Evolutionary conservation across 352 stramenopile species (phyloP).

Genomic region (Globisporangium paddicum): DNA sequence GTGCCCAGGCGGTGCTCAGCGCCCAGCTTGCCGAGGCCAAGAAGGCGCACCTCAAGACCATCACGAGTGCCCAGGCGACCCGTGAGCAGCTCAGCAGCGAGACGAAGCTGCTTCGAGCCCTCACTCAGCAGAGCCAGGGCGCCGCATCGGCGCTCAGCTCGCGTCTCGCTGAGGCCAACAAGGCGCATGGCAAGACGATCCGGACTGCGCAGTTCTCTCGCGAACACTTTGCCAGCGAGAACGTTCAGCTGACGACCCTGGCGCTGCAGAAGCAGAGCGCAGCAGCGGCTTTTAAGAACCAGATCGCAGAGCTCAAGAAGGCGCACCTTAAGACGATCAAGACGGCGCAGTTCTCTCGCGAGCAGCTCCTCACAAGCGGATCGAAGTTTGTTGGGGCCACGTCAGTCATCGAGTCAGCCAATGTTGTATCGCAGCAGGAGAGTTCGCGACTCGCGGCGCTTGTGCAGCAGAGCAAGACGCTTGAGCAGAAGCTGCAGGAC

Average conservation of each 20-base stretch:
- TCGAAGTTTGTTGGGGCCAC: neutral
- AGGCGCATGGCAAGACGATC: slow-evolving; percentile 13
- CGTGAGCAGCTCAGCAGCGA: slow-evolving; percentile 2
- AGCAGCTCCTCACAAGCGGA: neutral
- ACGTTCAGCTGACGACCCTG: neutral
- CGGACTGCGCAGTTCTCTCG: neutral
- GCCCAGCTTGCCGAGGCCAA: neutral
- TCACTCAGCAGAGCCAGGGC: neutral
- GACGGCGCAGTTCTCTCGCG: neutral
- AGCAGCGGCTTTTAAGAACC: neutral
- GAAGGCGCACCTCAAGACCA: neutral
- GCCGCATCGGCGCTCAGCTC: slow-evolving; percentile 19
- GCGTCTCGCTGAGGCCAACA: slow-evolving; percentile 15
- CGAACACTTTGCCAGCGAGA: slow-evolving; percentile 3
- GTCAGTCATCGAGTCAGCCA: neutral
- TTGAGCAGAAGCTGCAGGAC: slow-evolving; percentile 36
- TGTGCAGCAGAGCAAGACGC: slow-evolving; percentile 24
- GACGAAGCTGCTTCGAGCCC: neutral
- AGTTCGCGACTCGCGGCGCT: slow-evolving; percentile 6
- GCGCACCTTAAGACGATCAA: slow-evolving; percentile 8
- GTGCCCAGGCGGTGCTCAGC: neutral
- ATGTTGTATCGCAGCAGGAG: neutral
- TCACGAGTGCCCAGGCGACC: slow-evolving; percentile 2
- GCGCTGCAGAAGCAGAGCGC: neutral
- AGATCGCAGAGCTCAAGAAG: neutral